Base-by-base conservation (phyloP, 2,329 filamentous ascomycete species). In the Neophaeococcomyces aloes region DNA sequence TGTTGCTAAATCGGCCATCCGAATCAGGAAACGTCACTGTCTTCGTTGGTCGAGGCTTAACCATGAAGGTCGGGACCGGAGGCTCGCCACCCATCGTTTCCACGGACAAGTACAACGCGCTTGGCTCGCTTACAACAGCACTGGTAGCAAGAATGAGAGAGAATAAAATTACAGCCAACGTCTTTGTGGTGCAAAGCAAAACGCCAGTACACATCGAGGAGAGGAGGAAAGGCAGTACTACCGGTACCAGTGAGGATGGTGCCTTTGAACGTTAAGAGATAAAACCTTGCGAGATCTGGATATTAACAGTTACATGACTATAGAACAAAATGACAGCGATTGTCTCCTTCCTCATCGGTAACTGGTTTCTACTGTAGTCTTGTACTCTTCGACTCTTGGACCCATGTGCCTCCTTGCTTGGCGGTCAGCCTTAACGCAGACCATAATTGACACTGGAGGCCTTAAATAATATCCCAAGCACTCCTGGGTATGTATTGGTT, bases 11-110 rank as follows among this genome's bases (percentile, higher is more conserved):
- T 33, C 4, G 7, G 6, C 6, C 33, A 17, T 38, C 33, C 13
- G 41, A 43, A 6, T 17, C 33, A n/a, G 33, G 41, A 29, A 33
- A 44, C 19, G 34, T 38, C 33, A 38, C 41, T 8, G 27, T 44
- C 14, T 11, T 44, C 3, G 27, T 44, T 14, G 41, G 41, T 14
- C 15, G 41, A 14, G 27, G 19, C 10, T 23, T 31, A 8, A 17
- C 14, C 14, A 25, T 14, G 32, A 36, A 30, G 32, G 4, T 18
- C 30, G 23, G 23, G 23, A 23, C 2, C 15, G 14, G 11, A 23
- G n/a, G 7, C 6, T 3, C 25, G 14, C 2, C 27, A 18, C 29
- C 41, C 2, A 37, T 21, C 25, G 37, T 33, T 15, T 30, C 33
- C 10, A 5, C n/a, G 15, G 41, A 44, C 13, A 29, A 32, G 27